A percentile compares a stretch with the other conserved stretches of the same genome.
Evolutionary conservation across 73 alveolate genomes (phyloP).

Genomic region (Tetrahymena elliotti): DNA sequence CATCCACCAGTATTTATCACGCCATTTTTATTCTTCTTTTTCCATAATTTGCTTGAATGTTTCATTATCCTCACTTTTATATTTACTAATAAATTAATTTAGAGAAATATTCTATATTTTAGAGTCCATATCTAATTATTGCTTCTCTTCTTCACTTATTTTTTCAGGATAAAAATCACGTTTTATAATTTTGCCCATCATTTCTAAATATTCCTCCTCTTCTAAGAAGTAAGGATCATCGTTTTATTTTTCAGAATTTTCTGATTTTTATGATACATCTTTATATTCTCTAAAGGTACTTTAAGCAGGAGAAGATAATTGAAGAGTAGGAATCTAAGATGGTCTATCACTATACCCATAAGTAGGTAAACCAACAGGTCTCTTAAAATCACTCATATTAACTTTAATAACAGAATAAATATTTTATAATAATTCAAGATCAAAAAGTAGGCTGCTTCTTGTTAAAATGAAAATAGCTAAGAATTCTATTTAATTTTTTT

Average conservation of each 20-base stretch:
- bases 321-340: not conserved
- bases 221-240: not conserved
- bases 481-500: not conserved
- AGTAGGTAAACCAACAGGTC: not conserved
- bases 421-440: too few relatives aligned
- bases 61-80: not conserved
- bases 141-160: not conserved
- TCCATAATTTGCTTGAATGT: not conserved
- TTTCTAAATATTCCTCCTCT: not conserved
- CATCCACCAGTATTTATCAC: not conserved
- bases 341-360: not conserved
- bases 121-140: not conserved
- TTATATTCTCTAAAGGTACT: not conserved
- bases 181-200: not conserved
- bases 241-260: not conserved
- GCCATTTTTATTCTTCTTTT: not conserved
- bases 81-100: not conserved
- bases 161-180: not conserved
- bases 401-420: too few relatives aligned
- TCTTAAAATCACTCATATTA: not conserved
- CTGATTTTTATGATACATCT: not conserved
- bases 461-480: not conserved
- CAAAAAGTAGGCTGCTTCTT: not conserved
- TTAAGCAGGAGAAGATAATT: not conserved
- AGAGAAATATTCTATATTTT: not conserved